Conservation (phyloP, 768 basidiomycete genomes). For the Lentinula aciculospora region DNA sequence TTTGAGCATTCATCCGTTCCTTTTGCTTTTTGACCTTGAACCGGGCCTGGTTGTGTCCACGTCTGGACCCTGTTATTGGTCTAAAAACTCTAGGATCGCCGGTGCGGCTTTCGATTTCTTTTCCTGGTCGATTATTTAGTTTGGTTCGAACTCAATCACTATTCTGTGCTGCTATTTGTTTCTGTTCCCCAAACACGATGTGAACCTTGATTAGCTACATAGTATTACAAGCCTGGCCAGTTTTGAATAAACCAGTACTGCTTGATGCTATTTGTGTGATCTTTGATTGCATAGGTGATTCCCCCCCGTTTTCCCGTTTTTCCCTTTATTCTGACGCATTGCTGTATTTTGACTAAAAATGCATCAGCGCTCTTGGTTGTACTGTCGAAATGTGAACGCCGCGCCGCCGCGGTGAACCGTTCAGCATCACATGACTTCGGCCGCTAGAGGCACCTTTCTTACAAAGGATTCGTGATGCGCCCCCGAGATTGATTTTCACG, state of each 20-base stretch:
- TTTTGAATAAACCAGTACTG: too few relatives aligned
- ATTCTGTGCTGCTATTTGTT: neutral
- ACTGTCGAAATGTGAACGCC: neutral
- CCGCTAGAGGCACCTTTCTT: neutral
- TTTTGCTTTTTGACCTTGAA: slow-evolving; percentile 5
- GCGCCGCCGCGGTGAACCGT: neutral
- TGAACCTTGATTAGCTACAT: too few relatives aligned
- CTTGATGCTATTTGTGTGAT: too few relatives aligned
- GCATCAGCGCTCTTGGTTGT: neutral
- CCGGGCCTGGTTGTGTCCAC: slow-evolving; percentile 4
- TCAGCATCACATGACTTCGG: neutral
- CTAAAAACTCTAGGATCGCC: slow-evolving; percentile 2
- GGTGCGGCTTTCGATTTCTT: neutral
- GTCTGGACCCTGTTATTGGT: slow-evolving; percentile 10
- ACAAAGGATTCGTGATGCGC: neutral
- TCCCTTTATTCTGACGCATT: too few relatives aligned
- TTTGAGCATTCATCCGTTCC: neutral
- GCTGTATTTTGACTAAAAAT: too few relatives aligned
- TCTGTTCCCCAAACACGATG: neutral
- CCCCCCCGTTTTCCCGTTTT: neutral
- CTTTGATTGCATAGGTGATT: too few relatives aligned
- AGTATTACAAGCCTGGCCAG: too few relatives aligned
- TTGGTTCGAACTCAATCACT: neutral
- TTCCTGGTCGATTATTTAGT: neutral
- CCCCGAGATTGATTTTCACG: neutral